Evolutionary conservation across 192 early-diverging fungal genomes (phyloP).

Genomic region (Mortierella alpina): DNA sequence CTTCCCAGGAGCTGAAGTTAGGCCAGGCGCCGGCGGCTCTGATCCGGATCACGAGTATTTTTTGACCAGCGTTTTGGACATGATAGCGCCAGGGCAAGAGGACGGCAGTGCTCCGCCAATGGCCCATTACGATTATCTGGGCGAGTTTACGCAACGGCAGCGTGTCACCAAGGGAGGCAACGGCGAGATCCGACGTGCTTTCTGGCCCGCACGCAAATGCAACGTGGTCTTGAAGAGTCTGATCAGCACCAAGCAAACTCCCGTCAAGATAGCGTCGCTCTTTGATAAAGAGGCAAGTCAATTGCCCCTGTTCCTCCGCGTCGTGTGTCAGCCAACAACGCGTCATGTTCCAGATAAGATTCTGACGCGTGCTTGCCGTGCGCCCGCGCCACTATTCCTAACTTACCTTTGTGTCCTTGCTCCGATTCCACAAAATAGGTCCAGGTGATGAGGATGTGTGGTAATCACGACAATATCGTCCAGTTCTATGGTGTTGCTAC

Average conservation of each 20-base stretch:
- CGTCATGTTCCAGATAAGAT: background rate
- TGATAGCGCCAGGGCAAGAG: conserved; percentile 1
- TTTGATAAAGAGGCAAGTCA: conserved; percentile 32
- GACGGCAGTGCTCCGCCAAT: background rate
- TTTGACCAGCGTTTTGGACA: conserved; percentile 11
- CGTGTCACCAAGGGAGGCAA: conserved; percentile 23
- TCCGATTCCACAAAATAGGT: conserved; percentile 3
- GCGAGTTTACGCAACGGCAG: conserved; percentile 8
- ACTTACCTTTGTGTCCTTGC: background rate
- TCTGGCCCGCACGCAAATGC: conserved; percentile 6
- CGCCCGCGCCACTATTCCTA: background rate
- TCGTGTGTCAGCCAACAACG: background rate
- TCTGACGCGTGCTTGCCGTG: background rate
- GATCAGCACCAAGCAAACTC: conserved; percentile 10
- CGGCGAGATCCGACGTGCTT: conserved; percentile 22
- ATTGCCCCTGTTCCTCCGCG: background rate
- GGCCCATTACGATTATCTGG: conserved; percentile 8
- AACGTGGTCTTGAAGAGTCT: conserved; percentile 20
- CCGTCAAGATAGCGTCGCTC: conserved; percentile 14
- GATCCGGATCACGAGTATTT: conserved; percentile 14
- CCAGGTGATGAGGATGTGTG: conserved; percentile 31
- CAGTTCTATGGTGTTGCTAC: conserved; percentile 32
- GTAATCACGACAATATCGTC: conserved; percentile 32
- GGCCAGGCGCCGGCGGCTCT: background rate
- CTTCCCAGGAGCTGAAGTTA: background rate